Base-by-base conservation (phyloP, 2,329 filamentous ascomycete genomes). In the Aspergillus candidus region DNA sequence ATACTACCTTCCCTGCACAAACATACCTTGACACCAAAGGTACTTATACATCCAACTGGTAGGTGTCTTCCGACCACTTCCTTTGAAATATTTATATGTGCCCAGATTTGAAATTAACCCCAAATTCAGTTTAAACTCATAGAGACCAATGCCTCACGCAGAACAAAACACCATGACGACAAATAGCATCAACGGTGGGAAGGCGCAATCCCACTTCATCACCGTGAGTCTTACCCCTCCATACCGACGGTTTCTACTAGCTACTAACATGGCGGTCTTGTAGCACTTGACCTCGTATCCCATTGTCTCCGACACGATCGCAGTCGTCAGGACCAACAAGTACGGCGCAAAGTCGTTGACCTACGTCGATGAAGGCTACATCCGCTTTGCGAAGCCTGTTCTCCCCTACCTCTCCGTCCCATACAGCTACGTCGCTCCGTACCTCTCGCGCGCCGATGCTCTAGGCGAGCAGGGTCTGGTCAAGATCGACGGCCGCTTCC, bases 221-320 rank as follows among this genome's bases (percentile, higher is more conserved):
- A 55, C 63, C 6, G 67, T 69, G 57, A 48, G 63, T 51, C 54
- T 41, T 62, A 46, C 33, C 22, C 30, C n/a, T 34, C 14, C 13
- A 8, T 29, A 8, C 31, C 30, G 12, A 18, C 17, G 22, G 4
- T 38, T 31, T 3, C 15, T 7, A 37, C 42, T 14, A 11, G 31
- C 34, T 46, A 43, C 40, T 52, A 43, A 56, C 60, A 47, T 57
- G 60, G 52, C 7, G 35, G 17, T 31, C 32, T 37, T 27, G 33
- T 57, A 94, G 88, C 90, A 96, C 65, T 77, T 96, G 51, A 76
- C 82, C 57, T 84, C 83, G 54, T 95, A 94, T 70, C 91, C 91
- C 33, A 70, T 94, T 54, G 79, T 96, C 62, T 80, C 80, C 62
- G 88, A 94, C 67, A 74, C 82, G 60, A 80, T 95, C 68, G 73